phyloP scores from a whole-genome alignment of 2,329 filamentous ascomycete genomes.

The Sodiomyces alkalinus region DNA sequence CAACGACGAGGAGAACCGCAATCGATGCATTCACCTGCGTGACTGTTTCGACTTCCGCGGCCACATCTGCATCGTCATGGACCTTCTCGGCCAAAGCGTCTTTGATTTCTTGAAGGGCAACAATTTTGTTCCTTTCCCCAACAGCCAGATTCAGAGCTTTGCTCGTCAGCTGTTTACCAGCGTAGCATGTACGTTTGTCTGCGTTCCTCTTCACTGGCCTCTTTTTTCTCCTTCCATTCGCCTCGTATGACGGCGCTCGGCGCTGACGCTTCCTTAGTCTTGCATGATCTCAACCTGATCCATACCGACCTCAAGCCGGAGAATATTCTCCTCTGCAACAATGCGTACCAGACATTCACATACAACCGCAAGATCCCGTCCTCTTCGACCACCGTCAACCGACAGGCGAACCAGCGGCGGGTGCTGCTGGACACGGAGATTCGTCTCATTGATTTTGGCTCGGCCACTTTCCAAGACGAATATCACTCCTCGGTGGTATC shows the following conservation, averaged over 20 bases:
- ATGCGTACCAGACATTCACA: slow-evolving; percentile 52
- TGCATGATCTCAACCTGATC: slow-evolving; percentile 93
- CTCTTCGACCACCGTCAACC: slow-evolving; percentile 42
- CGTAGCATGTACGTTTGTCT: slow-evolving; percentile 66
- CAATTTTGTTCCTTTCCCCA: slow-evolving; percentile 89
- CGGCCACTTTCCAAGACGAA: slow-evolving; percentile 57
- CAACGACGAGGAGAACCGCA: slow-evolving; percentile 83
- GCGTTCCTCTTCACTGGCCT: neutral
- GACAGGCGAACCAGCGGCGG: slow-evolving; percentile 46
- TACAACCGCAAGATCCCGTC: slow-evolving; percentile 57
- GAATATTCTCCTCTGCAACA: slow-evolving; percentile 53
- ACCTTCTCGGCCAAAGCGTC: slow-evolving; percentile 78
- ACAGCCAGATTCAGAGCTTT: slow-evolving; percentile 96
- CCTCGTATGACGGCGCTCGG: no score
- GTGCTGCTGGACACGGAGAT: slow-evolving; percentile 57
- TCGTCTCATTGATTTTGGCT: slow-evolving; percentile 55
- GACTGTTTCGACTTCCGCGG: slow-evolving; percentile 97
- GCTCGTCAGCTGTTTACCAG: slow-evolving; percentile 94
- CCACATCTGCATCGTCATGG: slow-evolving; percentile 79
- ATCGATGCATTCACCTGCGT: slow-evolving; percentile 89
- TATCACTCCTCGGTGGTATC: slow-evolving; percentile 60
- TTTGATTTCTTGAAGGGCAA: slow-evolving; percentile 98
- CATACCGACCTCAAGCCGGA: slow-evolving; percentile 70
- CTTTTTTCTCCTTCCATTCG: no score
- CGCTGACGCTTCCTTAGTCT: slow-evolving; percentile 37